phyloP scores from a whole-genome alignment of 306 rosid species.

The Trichosanthes truncata region DNA sequence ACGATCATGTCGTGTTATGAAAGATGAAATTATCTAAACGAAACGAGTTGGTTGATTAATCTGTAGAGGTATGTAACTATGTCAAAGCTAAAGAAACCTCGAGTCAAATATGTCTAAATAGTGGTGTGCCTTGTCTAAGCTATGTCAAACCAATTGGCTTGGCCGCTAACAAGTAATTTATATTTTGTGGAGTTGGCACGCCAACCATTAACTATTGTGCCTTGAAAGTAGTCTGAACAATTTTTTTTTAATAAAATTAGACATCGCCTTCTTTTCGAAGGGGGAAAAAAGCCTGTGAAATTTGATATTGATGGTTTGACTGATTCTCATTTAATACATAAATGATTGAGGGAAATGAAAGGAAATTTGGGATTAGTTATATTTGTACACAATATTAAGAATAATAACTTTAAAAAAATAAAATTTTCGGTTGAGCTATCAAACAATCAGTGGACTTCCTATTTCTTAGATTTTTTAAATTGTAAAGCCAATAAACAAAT shows the following conservation, averaged over 20 bases:
- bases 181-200: too few relatives aligned
- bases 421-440: neutral
- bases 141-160: too few relatives aligned
- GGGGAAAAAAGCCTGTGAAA: neutral
- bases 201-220: too few relatives aligned
- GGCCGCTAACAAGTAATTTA: too few relatives aligned
- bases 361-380: neutral
- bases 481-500: neutral
- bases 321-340: too few relatives aligned
- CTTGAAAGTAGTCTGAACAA: too few relatives aligned
- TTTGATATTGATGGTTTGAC: neutral
- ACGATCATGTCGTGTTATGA: too few relatives aligned
- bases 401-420: neutral
- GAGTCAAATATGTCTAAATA: too few relatives aligned
- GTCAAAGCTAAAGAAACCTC: too few relatives aligned
- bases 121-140: too few relatives aligned
- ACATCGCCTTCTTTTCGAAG: neutral
- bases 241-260: neutral
- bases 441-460: neutral
- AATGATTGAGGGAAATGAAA: neutral
- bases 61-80: neutral
- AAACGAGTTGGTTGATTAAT: too few relatives aligned
- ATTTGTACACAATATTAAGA: neutral
- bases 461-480: neutral
- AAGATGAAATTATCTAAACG: too few relatives aligned